Conservation (phyloP, 2,329 filamentous ascomycete species). For the Microcera coccophila region DNA sequence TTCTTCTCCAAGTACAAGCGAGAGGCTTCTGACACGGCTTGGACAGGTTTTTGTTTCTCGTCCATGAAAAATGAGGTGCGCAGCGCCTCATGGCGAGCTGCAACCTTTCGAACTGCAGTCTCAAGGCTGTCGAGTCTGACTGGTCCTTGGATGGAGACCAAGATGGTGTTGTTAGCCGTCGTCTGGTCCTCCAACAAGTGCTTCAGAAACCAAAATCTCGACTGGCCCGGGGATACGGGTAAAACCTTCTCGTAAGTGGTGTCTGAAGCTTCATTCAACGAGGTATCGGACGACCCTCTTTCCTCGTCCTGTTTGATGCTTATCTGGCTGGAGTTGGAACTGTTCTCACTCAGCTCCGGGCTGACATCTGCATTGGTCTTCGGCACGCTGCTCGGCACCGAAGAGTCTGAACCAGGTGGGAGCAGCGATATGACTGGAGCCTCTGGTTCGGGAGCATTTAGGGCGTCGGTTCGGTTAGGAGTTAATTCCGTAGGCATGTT, state of each 20-base stretch:
- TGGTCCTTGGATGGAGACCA: constrained; percentile 30
- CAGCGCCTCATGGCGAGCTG: neutral
- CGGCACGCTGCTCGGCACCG: neutral
- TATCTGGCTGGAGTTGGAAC: neutral
- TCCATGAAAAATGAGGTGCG: neutral
- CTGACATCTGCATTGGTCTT: neutral
- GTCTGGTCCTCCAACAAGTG: constrained; percentile 34
- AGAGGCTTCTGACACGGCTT: constrained; percentile 25
- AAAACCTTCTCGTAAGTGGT: constrained; percentile 4
- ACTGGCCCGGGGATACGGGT: constrained; percentile 39
- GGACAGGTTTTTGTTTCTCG: neutral
- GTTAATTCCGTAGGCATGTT: neutral
- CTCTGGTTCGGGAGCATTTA: neutral
- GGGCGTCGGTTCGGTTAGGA: neutral
- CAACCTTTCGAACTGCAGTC: neutral
- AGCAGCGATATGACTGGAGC: neutral
- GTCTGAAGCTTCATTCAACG: constrained; percentile 1
- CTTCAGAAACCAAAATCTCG: constrained; percentile 39
- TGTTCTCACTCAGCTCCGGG: neutral
- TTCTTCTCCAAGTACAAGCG: constrained; percentile 1
- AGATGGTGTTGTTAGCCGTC: constrained; percentile 38
- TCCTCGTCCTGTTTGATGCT: neutral
- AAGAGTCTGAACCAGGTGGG: neutral
- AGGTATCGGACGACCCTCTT: neutral
- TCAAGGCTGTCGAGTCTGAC: neutral